A percentile compares a stretch with the other conserved stretches of the same genome.
Evolutionary conservation across 768 basidiomycete species (phyloP).

Genomic region (Dioszegia crocea): DNA sequence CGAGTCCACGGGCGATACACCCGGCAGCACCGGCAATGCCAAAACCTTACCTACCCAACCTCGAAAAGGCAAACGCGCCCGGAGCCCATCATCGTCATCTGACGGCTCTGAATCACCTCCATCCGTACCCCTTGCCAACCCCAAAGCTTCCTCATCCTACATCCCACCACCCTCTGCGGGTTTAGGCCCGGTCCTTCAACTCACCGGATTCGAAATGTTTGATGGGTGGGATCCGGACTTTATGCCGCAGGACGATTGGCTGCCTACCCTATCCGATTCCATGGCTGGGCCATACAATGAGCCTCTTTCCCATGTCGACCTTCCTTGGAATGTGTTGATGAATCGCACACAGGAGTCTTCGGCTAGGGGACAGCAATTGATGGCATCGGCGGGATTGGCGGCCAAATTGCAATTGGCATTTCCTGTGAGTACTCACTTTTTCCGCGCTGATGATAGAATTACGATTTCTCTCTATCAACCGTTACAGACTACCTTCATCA

Average conservation of each 20-base stretch:
- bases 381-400: constrained; percentile 11
- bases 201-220: constrained; percentile 5
- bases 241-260: constrained; percentile 21
- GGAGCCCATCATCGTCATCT: constrained; percentile 3
- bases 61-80: neutral
- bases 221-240: constrained; percentile 11
- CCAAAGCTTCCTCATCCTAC: neutral
- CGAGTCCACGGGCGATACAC: neutral
- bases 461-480: neutral
- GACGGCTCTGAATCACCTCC: neutral
- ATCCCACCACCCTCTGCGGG: neutral
- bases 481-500: constrained; percentile 11
- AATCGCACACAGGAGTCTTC: constrained; percentile 23
- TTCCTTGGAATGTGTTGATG: constrained; percentile 10
- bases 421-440: constrained; percentile 16
- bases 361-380: constrained; percentile 17
- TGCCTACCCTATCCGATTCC: constrained; percentile 11
- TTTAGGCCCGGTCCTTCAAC: neutral
- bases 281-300: constrained; percentile 21
- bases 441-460: neutral
- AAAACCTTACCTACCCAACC: neutral
- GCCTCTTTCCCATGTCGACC: constrained; percentile 9
- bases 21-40: neutral
- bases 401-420: constrained; percentile 13
- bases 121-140: neutral